Evolutionary conservation across 2,329 filamentous ascomycete species (phyloP), one percentile per base, ranked within the genome.

Genomic region (Pseudogymnoascus sp.): DNA sequence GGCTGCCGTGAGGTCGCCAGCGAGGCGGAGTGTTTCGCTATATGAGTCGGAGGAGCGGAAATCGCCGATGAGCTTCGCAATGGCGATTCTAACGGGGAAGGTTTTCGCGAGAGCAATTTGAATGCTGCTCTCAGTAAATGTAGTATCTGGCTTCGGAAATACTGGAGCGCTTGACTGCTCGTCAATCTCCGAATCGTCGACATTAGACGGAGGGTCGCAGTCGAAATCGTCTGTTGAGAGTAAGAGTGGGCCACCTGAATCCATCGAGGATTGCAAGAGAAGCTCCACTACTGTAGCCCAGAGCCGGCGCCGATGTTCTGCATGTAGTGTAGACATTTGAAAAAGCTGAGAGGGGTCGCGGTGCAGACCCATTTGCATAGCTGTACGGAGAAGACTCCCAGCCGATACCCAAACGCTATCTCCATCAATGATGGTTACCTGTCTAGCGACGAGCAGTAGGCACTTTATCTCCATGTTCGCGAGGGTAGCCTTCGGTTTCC

Each of bases 241-340:
- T 7, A 81, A 72, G 4, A 81, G 79, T 2, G 78, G 77, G 0
- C 80, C 78, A 0, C 82, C 81, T 2, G 78, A 75, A 62, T 81
- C 78, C 39, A 82, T 71, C 26, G 79, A 78, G 2, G 77, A 75
- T 66, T 83, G 79, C 14, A 84, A 63, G 6, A 79, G 77, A 2
- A 85, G 71, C 68, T 85, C 82, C 2, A 83, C 65, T 10, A 83
- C 76, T 0, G 81, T 82, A 5, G 78, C 77, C 83, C 83, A 85
- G 0, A 85, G 67, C 2, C 82, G 77, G 2, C 83, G 74, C 3
- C 82, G 76, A 72, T 84, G 77, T 70, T 86, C 83, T 4, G 78
- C 76, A 19, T 76, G 73, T 60, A 80, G 77, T 1, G 71, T 69
- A 1, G 79, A 76, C 75, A 82, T 78, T 16, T 76, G 72, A 7